Conservation (phyloP, 495 filamentous ascomycete species). For the Ramalina peruviana region DNA sequence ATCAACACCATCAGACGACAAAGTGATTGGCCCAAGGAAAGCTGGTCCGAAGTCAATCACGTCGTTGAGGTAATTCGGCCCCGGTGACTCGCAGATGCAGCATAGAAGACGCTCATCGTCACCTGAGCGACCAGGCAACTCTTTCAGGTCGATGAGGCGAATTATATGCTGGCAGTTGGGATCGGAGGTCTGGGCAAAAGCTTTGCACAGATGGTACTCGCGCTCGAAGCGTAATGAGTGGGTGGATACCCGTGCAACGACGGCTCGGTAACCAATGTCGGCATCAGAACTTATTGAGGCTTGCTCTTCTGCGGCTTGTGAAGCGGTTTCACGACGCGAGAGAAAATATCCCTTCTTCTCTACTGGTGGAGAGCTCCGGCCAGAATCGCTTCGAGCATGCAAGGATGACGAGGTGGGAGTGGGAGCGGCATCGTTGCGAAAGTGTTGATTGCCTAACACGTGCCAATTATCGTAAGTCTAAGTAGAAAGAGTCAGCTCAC, state of each 20-base stretch:
- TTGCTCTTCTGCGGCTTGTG: constrained; percentile 31
- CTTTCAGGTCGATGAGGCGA: constrained; percentile 57
- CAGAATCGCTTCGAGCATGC: constrained; percentile 27
- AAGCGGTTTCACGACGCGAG: not conserved
- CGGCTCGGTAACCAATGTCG: constrained; percentile 32
- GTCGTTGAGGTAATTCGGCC: constrained; percentile 54
- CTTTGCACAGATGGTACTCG: constrained; percentile 65
- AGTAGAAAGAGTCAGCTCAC: not conserved
- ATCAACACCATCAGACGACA: constrained; percentile 33
- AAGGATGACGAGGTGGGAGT: constrained; percentile 24
- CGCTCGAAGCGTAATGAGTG: constrained; percentile 71
- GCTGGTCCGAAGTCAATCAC: constrained; percentile 66
- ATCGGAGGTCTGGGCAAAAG: constrained; percentile 54
- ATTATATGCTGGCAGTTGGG: constrained; percentile 60
- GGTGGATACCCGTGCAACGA: constrained; percentile 66
- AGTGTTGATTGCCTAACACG: constrained; percentile 38
- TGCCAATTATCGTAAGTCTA: constrained; percentile 65
- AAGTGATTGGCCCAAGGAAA: constrained; percentile 41
- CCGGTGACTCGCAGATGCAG: constrained; percentile 66
- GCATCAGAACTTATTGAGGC: constrained; percentile 26
- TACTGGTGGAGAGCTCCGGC: constrained; percentile 32
- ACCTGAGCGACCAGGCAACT: constrained; percentile 46
- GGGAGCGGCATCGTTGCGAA: constrained; percentile 25
- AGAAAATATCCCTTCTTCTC: constrained; percentile 11
- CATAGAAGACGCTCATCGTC: constrained; percentile 54